A percentile compares a stretch with the other conserved stretches of the same genome.
phyloP scores from a whole-genome alignment of 805 yeast genomes.

The Candida ipomoeae region DNA sequence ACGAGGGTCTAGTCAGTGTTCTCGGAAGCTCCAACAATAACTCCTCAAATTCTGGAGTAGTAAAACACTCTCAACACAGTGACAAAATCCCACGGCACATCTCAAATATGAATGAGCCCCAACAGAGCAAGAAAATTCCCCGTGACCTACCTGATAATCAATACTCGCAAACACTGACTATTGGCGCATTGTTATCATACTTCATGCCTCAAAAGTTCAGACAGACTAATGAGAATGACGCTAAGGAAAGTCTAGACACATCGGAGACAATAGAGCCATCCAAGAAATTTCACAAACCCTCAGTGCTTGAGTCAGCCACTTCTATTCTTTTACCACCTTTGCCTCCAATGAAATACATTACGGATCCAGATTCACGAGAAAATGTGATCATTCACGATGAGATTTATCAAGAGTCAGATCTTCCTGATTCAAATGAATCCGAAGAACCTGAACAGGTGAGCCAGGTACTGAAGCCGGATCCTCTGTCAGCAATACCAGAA shows the following conservation, averaged over 20 bases:
- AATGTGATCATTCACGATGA: constrained; percentile 78
- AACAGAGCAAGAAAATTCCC: constrained; percentile 17
- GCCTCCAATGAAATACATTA: constrained; percentile 64
- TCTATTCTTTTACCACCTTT: constrained; percentile 75
- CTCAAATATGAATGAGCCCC: neutral
- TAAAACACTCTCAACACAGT: neutral
- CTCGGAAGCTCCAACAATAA: neutral
- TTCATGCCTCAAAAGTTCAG: constrained; percentile 41
- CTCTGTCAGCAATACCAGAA: neutral
- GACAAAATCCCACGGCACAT: constrained; percentile 1
- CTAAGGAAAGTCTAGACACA: neutral
- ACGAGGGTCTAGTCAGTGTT: constrained; percentile 50
- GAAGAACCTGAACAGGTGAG: neutral
- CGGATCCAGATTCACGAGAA: constrained; percentile 62
- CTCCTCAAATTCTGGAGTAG: neutral
- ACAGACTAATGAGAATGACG: constrained; percentile 8
- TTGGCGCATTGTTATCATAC: constrained; percentile 37
- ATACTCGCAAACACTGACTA: constrained; percentile 21
- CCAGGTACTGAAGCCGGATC: neutral
- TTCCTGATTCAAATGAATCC: constrained; percentile 20
- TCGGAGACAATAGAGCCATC: constrained; percentile 6
- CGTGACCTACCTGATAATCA: constrained; percentile 14
- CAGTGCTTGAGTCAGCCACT: constrained; percentile 74
- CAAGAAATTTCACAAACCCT: constrained; percentile 56
- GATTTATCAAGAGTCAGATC: constrained; percentile 58